Base-by-base conservation (phyloP, 345 rosid species). In the Brassica carinata region DNA sequence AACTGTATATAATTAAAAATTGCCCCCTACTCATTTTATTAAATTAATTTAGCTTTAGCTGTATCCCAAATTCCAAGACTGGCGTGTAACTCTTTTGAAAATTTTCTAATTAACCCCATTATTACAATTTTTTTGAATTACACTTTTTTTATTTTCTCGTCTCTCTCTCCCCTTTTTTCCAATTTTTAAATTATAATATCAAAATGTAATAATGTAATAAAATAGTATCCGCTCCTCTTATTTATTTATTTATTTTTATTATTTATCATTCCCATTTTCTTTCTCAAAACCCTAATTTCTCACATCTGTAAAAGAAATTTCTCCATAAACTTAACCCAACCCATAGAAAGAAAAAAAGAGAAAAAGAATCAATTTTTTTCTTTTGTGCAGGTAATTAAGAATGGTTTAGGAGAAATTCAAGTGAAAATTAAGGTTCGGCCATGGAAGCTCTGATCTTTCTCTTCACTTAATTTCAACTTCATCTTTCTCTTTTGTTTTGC, bases 251-350 rank as follows among this genome's bases (percentile, higher is more conserved):
- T 83, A 82, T 71, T 85, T 55, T 26, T 0, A 51, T 72, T 89
- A 69, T 73, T 18, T 55, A 26, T 69, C 36, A 76, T 67, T 64
- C 66, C 64, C 68, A 63, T 40, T 45, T 48, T 29, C 62, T 70
- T 14, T 17, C 58, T 83, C 82, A 84, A 93, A 95, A 85, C 97
- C 98, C 91, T 89, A 95, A 90, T 85, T 87, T 87, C 85, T 65
- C 75, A 85, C 83, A 86, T 45, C 72, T 84, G 72, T 85, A 72
- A 80, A 82, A 68, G 87, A 51, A 88, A 64, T 51, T 84, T 88
- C 87, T 30, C 69, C 75, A 74, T 82, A 26, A 77, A 43, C 64
- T 67, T 38, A 64, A 79, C 82, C 58, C 58, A 51, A 38, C 61
- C 72, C 53, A 27, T 75, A 5, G 77, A 79, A 79, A 31, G 55